Conservation (phyloP, 2,329 filamentous ascomycete species). For the Pseudophaeomoniella oleicola region DNA sequence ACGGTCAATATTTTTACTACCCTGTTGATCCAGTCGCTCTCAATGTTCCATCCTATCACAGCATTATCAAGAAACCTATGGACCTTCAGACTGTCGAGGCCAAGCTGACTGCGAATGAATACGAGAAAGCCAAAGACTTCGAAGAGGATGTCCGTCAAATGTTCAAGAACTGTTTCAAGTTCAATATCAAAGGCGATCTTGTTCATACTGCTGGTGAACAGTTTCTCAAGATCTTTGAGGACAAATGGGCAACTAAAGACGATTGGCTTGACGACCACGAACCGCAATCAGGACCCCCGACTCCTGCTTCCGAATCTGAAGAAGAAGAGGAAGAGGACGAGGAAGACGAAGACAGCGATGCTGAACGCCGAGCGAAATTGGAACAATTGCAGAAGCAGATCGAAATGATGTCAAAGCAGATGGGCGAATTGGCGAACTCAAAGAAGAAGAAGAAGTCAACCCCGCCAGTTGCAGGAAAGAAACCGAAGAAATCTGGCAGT, state of each 20-base stretch:
- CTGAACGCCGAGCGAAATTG: constrained; percentile 48
- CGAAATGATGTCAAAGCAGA: constrained; percentile 56
- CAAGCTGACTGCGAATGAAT: constrained; percentile 66
- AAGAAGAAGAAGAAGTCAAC: constrained; percentile 46
- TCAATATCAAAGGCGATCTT: constrained; percentile 68
- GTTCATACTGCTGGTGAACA: constrained; percentile 59
- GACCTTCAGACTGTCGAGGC: constrained; percentile 69
- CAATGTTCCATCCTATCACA: constrained; percentile 86
- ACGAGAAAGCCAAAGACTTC: constrained; percentile 71
- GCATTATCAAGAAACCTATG: constrained; percentile 93
- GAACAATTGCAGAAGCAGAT: constrained; percentile 56
- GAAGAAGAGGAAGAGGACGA: constrained; percentile 58
- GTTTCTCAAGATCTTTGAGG: constrained; percentile 61
- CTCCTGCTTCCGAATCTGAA: constrained; percentile 51
- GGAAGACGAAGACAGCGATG: constrained; percentile 44
- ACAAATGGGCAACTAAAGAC: constrained; percentile 63
- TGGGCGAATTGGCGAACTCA: constrained; percentile 33
- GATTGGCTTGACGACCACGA: constrained; percentile 68
- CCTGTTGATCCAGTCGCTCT: constrained; percentile 89
- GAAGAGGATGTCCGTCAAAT: constrained; percentile 71
- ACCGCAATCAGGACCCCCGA: constrained; percentile 48
- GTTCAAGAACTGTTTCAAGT: constrained; percentile 79
- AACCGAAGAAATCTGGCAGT: constrained; percentile 28
- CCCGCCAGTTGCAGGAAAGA: constrained; percentile 34
- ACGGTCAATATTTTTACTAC: constrained; percentile 61